phyloP scores from a whole-genome alignment of 441 rosid genomes.

The Populus tomentosa region DNA sequence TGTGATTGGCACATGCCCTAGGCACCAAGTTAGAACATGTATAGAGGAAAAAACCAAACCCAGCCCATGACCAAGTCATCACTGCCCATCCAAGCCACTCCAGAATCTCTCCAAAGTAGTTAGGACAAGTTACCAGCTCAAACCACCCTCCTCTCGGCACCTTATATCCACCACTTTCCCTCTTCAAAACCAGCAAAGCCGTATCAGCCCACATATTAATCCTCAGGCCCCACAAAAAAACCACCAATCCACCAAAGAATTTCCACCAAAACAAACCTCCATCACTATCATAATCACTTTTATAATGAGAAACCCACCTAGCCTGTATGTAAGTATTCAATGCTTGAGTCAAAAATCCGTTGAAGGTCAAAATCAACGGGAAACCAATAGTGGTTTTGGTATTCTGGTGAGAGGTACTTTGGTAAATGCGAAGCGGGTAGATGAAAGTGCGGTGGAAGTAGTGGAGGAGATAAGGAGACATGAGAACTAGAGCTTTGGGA shows the following conservation, averaged over 20 bases:
- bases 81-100: constrained; percentile 90
- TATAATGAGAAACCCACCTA: constrained; percentile 74
- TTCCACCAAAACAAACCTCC: constrained; percentile 25
- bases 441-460: constrained; percentile 72
- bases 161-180: constrained; percentile 56
- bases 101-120: constrained; percentile 67
- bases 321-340: constrained; percentile 70
- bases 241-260: constrained; percentile 29
- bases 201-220: constrained; percentile 53
- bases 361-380: constrained; percentile 47
- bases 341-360: constrained; percentile 64
- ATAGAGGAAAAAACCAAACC: constrained; percentile 59
- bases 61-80: constrained; percentile 86
- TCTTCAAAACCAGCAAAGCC: constrained; percentile 50
- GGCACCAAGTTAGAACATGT: constrained; percentile 78
- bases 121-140: constrained; percentile 74
- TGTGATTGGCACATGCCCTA: constrained; percentile 58
- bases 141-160: constrained; percentile 49
- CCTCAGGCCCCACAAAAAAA: constrained; percentile 56
- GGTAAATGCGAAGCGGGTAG: constrained; percentile 67
- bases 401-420: not conserved
- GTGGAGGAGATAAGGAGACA: constrained; percentile 68
- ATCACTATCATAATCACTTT: constrained; percentile 50
- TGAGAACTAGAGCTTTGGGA: constrained; percentile 49
- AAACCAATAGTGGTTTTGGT: constrained; percentile 20